Base-by-base conservation (phyloP, 2,329 filamentous ascomycete genomes). In the Elsinoe arachidis region DNA sequence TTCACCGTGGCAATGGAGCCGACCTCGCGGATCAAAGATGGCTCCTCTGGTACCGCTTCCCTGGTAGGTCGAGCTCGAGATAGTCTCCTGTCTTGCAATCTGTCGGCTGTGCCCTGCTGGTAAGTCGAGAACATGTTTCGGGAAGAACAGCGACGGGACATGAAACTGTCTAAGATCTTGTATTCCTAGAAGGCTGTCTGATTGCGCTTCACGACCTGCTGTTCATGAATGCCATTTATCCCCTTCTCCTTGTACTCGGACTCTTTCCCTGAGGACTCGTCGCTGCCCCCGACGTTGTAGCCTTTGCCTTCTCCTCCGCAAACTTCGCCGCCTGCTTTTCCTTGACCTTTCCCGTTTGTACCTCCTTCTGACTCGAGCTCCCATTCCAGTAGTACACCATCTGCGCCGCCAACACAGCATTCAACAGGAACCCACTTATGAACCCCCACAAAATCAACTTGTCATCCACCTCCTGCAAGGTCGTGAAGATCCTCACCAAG, bases 341-440 rank as follows among this genome's bases (percentile, higher is more conserved):
- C 2, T 69, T 69, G 58, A 71, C 68, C 59, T 72, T 68, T 11
- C 71, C 62, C 65, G 74, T 75, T 61, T 69, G 71, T 34, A 66
- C 64, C 58, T 61, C 62, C 58, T 68, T 69, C 44, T 73, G 69
- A 61, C 69, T 72, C 26, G 69, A 64, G 2, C 78, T 71, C 53
- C 71, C 76, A 67, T 96, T 96, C 93, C 93, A 99, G 78, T 97
- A 97, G 75, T 91, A 95, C 26, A 95, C 69, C 87, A 99, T 93
- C 77, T 99, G 93, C 38, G 80, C 74, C 12, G 91, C 91, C 58
- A 99, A 79, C 58, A 99, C 80, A 58, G 85, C 78, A 73, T 99
- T 99, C 65, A 99, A 82, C n/a, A 78, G 75, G 70, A 96, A 96
- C 26, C 90, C 93, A 6, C 90, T 89, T 57, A 97, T 76, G 78